phyloP scores from a whole-genome alignment of 306 rosid genomes.

The Vachellia pachyceras region DNA sequence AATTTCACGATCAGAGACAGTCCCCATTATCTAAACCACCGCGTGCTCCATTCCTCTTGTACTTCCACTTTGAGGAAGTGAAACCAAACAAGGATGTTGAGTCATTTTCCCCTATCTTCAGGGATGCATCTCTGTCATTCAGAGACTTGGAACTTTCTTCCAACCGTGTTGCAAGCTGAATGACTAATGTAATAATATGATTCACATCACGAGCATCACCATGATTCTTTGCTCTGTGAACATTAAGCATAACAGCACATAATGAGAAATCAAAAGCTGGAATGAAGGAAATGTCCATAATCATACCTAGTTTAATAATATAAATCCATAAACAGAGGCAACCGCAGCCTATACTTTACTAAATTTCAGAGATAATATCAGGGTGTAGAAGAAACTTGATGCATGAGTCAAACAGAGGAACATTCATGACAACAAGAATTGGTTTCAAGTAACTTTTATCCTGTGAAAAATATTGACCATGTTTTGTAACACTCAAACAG shows the following conservation, averaged over 20 bases:
- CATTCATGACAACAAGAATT: neutral
- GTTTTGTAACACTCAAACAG: neutral
- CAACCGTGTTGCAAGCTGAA: constrained; percentile 78
- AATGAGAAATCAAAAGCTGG: neutral
- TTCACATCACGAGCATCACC: constrained; percentile 82
- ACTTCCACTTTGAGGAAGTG: constrained; percentile 73
- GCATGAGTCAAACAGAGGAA: constrained; percentile 29
- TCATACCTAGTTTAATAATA: constrained; percentile 24
- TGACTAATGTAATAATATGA: constrained; percentile 66
- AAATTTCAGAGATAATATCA: constrained; percentile 16
- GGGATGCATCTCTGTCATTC: constrained; percentile 61
- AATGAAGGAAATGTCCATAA: constrained; percentile 14
- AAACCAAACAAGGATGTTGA: constrained; percentile 46
- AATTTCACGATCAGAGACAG: constrained; percentile 86
- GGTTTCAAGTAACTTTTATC: neutral
- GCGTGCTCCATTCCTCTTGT: constrained; percentile 73
- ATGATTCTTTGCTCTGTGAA: constrained; percentile 76
- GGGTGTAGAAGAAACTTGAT: constrained; percentile 25
- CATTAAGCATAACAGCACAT: constrained; percentile 29
- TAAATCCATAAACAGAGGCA: constrained; percentile 27
- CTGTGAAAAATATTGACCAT: neutral
- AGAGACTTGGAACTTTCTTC: constrained; percentile 68
- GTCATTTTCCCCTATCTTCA: constrained; percentile 71
- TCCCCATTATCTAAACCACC: constrained; percentile 70
- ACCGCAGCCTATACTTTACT: constrained; percentile 1